Percentiles rank a stretch among this genome's conserved stretches.
Evolutionary conservation across 192 early-diverging fungal genomes (phyloP).

Genomic region (Rhizoclosmatium globosum): DNA sequence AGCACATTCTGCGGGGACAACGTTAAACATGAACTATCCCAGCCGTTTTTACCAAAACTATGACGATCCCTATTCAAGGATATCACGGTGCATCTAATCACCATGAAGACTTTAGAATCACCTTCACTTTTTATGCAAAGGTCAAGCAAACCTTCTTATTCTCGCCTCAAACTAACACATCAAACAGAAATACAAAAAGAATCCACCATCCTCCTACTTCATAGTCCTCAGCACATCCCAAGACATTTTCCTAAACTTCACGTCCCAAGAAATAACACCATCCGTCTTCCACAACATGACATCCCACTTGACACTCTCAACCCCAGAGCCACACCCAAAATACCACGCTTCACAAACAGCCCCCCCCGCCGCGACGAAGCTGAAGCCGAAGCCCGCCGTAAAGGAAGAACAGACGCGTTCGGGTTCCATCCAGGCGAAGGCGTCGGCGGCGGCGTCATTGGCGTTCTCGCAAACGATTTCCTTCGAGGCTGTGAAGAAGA

Average conservation of each 20-base stretch:
- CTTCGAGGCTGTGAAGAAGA: conserved; percentile 18
- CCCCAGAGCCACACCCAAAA: neutral
- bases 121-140: conserved; percentile 34
- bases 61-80: conserved; percentile 10
- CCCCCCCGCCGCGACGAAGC: neutral
- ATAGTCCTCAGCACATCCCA: conserved; percentile 6
- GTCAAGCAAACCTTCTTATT: conserved; percentile 1
- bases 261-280: conserved; percentile 44
- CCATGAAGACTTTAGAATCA: neutral
- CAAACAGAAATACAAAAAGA: conserved; percentile 6
- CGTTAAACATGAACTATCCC: neutral
- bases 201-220: conserved; percentile 13
- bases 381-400: neutral
- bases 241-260: conserved; percentile 46
- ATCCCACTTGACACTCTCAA: neutral
- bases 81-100: neutral
- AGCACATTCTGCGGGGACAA: neutral
- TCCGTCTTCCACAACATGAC: conserved; percentile 18
- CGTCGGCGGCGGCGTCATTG: conserved; percentile 36
- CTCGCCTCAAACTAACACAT: neutral
- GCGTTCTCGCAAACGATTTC: conserved; percentile 41
- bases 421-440: conserved; percentile 46
- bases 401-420: conserved; percentile 7
- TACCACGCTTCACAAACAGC: neutral
- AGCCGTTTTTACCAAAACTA: conserved; percentile 17